phyloP scores from a whole-genome alignment of 371 early-diverging fungal genomes.

The Mucor velutinosus region DNA sequence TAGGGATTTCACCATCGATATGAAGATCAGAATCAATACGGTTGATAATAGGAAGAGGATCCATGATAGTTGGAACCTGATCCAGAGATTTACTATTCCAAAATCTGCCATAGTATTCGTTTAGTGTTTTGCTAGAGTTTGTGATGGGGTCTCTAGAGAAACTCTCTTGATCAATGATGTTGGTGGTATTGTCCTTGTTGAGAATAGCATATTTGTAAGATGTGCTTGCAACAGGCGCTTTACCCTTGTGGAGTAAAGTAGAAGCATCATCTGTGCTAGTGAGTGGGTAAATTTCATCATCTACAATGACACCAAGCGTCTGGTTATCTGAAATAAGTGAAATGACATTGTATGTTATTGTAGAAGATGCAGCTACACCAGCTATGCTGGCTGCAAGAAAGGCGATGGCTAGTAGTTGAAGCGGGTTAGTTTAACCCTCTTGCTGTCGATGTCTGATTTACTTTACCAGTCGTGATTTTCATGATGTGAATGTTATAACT shows the following conservation, averaged over 20 bases:
- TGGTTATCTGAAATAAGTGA: conserved; percentile 4
- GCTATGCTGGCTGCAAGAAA: not conserved
- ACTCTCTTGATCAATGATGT: conserved; percentile 12
- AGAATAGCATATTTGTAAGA: conserved; percentile 17
- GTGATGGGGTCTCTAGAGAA: conserved; percentile 8
- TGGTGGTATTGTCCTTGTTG: not conserved
- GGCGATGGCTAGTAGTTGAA: not conserved
- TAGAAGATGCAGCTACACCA: not conserved
- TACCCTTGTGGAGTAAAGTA: conserved; percentile 11
- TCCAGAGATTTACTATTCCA: conserved; percentile 14
- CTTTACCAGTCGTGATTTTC: not conserved
- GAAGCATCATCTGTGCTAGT: not conserved
- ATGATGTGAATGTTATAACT: not conserved
- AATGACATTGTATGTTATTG: conserved; percentile 17
- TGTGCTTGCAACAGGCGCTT: conserved; percentile 13
- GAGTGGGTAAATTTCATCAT: conserved; percentile 14
- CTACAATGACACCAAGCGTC: conserved; percentile 14
- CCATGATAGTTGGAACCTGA: conserved; percentile 6
- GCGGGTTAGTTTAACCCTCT: not conserved
- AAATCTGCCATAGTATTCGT: conserved; percentile 26
- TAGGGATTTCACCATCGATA: conserved; percentile 29
- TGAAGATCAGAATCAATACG: conserved; percentile 23
- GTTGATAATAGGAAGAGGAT: conserved; percentile 16
- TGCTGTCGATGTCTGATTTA: not conserved
- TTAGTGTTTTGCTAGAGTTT: conserved; percentile 3